Evolutionary conservation across 768 basidiomycete species (phyloP), one percentile per base, ranked within the genome.

Genomic region (Mycena indigotica): DNA sequence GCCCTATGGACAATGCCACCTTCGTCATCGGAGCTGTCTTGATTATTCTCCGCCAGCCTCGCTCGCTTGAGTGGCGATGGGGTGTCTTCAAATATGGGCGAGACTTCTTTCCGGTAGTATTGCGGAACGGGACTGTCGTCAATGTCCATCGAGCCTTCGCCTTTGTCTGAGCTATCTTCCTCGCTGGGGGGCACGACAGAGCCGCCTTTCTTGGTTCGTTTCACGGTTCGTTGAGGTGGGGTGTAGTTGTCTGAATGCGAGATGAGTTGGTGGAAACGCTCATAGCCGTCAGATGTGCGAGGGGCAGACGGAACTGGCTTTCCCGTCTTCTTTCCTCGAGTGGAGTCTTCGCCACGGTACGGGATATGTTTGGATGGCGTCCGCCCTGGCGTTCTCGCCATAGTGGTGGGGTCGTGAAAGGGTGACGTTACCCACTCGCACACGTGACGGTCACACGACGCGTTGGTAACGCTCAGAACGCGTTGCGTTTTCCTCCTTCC

Each of bases 311-410:
- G 80, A 15, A 92, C 85, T 0, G 83, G 77, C 53, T 91, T 79
- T 4, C 91, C 91, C 0, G 91, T 93, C 69, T 85, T 89, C 80
- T 89, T 91, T 17, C 91, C 91, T 54, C 86, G 88, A 50, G 82
- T 82, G 12, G 84, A 82, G 64, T 91, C 87, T 62, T 91, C 88
- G 2, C 88, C 89, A 49, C 87, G 83, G 66, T 88, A 93, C 1
- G 91, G 91, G 15, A 89, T 80, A 63, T 92, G 88, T n/a, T 48
- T 48, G 23, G 46, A 24, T 5, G 46, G 46, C 10, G 46, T 48
- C 13, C 46, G 12, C 8, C 46, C 46, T 21, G 46, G 46, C 4
- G 46, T 48, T 4, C 46, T 23, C 24, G 25, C 46, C 46, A 48
- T 48, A 12, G 25, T 25, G n/a, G n/a, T n/a, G n/a, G n/a, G n/a